A percentile compares a stretch with the other conserved stretches of the same genome.
Evolutionary conservation across 2,329 filamentous ascomycete species (phyloP).

Genomic region (Seiridium unicorne): DNA sequence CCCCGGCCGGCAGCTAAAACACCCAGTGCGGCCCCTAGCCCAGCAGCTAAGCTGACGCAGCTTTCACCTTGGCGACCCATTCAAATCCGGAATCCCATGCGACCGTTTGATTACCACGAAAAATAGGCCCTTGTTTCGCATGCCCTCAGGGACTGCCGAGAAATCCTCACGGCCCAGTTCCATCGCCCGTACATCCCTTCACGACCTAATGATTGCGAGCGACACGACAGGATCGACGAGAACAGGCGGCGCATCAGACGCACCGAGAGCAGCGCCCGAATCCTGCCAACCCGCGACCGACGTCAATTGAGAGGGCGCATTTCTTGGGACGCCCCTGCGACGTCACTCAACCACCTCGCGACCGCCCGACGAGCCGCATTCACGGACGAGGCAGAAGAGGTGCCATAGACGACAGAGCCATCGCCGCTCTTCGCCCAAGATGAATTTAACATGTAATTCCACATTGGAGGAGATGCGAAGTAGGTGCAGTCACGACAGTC

Average conservation of each 20-base stretch:
- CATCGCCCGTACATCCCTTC: not conserved
- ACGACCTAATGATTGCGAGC: not conserved
- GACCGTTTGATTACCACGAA: conserved; percentile 8
- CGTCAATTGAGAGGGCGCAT: no score
- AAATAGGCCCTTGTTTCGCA: conserved; percentile 4
- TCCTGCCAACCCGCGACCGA: not conserved
- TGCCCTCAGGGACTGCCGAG: not conserved
- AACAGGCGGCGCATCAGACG: not conserved
- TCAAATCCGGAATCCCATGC: conserved; percentile 2
- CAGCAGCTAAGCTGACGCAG: conserved; percentile 3
- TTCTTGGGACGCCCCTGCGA: no score
- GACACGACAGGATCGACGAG: not conserved
- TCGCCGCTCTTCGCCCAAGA: not conserved
- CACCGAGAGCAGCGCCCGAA: not conserved
- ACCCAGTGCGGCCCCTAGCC: not conserved
- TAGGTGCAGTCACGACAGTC: conserved; percentile 16
- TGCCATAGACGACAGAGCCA: not conserved
- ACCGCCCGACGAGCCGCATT: no score
- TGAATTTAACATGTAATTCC: conserved; percentile 32
- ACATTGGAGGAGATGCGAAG: conserved; percentile 32
- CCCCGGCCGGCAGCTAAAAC: not conserved
- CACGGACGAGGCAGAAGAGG: not conserved
- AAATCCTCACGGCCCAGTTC: not conserved
- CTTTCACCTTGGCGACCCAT: conserved; percentile 1
- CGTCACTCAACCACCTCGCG: no score